These are phyloP conservation scores for Entophlyctis luteolus DNA, from an alignment of 192 early-diverging fungal genomes.

Conservation along the genomic window DNA sequence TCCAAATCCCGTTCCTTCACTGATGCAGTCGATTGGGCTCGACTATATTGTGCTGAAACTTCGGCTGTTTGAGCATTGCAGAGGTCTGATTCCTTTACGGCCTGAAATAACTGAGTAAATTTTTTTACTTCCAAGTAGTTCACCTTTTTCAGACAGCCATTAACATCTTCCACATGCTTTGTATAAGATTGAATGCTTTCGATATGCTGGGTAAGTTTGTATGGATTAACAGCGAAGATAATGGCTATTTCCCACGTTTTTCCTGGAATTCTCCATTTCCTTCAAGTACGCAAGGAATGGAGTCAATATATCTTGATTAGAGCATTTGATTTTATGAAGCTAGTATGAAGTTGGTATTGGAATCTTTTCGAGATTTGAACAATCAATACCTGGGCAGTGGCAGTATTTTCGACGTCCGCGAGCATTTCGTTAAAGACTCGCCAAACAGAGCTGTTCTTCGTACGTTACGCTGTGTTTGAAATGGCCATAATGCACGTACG, in stretches of 20 bases:
- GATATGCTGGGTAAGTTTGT: slow-evolving; percentile 29
- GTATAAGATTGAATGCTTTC: slow-evolving; percentile 32
- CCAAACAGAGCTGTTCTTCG: slow-evolving; percentile 33
- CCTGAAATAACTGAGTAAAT: slow-evolving; percentile 4
- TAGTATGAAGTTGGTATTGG: background rate
- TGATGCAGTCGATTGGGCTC: slow-evolving; percentile 17
- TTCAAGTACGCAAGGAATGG: slow-evolving; percentile 34
- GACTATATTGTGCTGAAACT: slow-evolving; percentile 20
- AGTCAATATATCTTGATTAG: slow-evolving; percentile 36
- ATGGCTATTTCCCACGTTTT: background rate
- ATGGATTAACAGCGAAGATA: background rate
- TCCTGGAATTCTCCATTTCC: slow-evolving; percentile 40
- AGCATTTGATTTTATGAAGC: slow-evolving; percentile 24
- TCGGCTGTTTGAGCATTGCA: slow-evolving; percentile 24
- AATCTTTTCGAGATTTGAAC: background rate
- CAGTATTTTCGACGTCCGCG: slow-evolving; percentile 29
- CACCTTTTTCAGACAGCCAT: slow-evolving; percentile 33
- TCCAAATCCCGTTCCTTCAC: slow-evolving; percentile 38
- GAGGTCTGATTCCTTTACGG: slow-evolving; percentile 33
- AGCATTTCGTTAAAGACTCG: slow-evolving; percentile 30
- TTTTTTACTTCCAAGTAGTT: background rate
- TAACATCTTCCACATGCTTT: slow-evolving; percentile 35
- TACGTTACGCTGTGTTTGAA: background rate
- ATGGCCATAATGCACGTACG: background rate
- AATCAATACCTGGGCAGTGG: slow-evolving; percentile 33